Conservation (phyloP, 208 protist genomes). For the Naegleria fowleri region DNA sequence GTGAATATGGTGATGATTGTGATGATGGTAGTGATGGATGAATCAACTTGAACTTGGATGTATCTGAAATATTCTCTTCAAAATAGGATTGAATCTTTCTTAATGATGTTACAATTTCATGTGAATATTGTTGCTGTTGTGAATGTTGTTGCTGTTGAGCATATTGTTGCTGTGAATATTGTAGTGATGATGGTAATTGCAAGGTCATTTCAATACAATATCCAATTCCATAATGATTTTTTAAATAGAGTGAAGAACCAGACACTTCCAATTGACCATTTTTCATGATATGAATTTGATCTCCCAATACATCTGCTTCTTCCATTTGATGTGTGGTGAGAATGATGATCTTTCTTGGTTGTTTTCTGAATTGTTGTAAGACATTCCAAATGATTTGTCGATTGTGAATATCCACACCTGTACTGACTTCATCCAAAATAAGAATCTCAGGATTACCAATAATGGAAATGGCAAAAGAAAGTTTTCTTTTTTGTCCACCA, state of each 20-base stretch:
- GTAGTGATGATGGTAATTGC: too few relatives aligned
- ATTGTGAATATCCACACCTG: constrained; percentile 50
- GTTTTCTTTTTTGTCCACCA: constrained; percentile 62
- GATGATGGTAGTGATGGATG: too few relatives aligned
- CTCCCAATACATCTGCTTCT: constrained; percentile 39
- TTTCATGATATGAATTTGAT: constrained; percentile 37
- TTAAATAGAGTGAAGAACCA: constrained; percentile 49
- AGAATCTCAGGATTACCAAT: constrained; percentile 56
- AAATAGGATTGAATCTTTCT: too few relatives aligned
- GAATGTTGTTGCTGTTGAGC: too few relatives aligned
- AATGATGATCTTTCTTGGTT: constrained; percentile 38
- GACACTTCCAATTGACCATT: constrained; percentile 35
- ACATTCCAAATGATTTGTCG: constrained; percentile 50
- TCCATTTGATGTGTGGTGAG: constrained; percentile 53
- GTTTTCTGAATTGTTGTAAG: constrained; percentile 29
- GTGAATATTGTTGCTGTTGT: too few relatives aligned
- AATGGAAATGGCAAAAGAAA: constrained; percentile 63
- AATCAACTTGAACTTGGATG: too few relatives aligned
- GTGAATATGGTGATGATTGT: too few relatives aligned
- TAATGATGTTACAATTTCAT: too few relatives aligned
- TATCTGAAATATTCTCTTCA: too few relatives aligned
- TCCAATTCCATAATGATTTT: constrained; percentile 45
- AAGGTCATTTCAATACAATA: constrained; percentile 38
- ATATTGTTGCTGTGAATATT: too few relatives aligned
- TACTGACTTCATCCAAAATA: constrained; percentile 64